phyloP scores from a whole-genome alignment of 805 yeast genomes.

The Wickerhamiella sorbophila region DNA sequence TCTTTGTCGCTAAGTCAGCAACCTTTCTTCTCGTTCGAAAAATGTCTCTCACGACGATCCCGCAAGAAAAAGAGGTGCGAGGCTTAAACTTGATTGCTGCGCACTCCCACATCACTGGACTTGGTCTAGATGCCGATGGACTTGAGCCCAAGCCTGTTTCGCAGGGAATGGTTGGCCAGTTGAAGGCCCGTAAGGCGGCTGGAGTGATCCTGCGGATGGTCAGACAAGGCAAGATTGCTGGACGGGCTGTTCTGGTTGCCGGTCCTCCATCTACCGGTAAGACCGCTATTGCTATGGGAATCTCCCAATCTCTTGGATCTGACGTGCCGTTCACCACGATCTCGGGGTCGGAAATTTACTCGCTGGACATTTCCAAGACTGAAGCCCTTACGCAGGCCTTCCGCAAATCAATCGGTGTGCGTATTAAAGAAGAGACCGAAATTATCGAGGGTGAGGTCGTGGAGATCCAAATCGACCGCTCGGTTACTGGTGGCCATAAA shows the following conservation, averaged over 20 bases:
- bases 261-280: slow-evolving; percentile 99
- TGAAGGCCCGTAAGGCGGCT: slow-evolving; percentile 89
- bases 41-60: slow-evolving; percentile 28
- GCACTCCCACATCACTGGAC: slow-evolving; percentile 94
- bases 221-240: slow-evolving; percentile 88
- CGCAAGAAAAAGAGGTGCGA: slow-evolving; percentile 35
- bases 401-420: slow-evolving; percentile 88
- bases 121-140: slow-evolving; percentile 80
- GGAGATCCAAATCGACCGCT: slow-evolving; percentile 86
- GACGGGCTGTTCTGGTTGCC: slow-evolving; percentile 87
- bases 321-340: slow-evolving; percentile 92
- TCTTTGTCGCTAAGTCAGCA: neutral
- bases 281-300: slow-evolving; percentile 95
- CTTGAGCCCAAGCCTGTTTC: slow-evolving; percentile 65
- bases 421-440: slow-evolving; percentile 93
- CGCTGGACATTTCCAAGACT: slow-evolving; percentile 85
- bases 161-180: slow-evolving; percentile 97
- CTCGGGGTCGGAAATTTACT: slow-evolving; percentile 87
- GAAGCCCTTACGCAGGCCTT: slow-evolving; percentile 95
- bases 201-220: slow-evolving; percentile 89
- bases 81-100: slow-evolving; percentile 81
- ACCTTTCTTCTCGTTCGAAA: neutral
- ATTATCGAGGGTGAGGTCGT: slow-evolving; percentile 98
- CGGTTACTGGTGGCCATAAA: slow-evolving; percentile 93
- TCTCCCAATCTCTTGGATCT: slow-evolving; percentile 34